A percentile compares a stretch with the other conserved stretches of the same genome.
phyloP scores from a whole-genome alignment of 257 asterid species.

The Leonotis leonurus region DNA sequence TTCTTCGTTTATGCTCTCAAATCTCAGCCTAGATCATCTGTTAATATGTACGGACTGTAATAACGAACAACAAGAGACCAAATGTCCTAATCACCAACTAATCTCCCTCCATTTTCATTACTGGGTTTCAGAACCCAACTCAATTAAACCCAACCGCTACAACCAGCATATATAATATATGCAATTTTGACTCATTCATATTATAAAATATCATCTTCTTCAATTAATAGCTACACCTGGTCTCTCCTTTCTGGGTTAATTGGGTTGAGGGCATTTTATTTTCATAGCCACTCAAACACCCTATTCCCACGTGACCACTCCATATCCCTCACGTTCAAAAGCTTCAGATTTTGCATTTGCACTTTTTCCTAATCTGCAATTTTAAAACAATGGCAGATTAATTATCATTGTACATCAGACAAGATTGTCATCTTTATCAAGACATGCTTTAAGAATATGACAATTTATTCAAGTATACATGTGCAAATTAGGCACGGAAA shows the following conservation, averaged over 20 bases:
- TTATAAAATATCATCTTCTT: conserved; percentile 21
- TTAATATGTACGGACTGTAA: conserved; percentile 46
- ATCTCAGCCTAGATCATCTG: too few relatives aligned
- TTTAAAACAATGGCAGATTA: not conserved
- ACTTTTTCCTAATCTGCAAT: conserved; percentile 18
- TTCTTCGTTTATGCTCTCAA: too few relatives aligned
- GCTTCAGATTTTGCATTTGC: conserved; percentile 15
- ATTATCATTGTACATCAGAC: conserved; percentile 7
- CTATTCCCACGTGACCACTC: conserved; percentile 40
- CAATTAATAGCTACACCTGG: conserved; percentile 30
- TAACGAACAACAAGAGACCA: conserved; percentile 18
- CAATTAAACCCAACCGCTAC: conserved; percentile 21
- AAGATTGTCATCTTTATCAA: conserved; percentile 5
- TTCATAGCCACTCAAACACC: conserved; percentile 54
- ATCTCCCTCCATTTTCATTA: conserved; percentile 13
- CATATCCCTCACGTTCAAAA: conserved; percentile 22
- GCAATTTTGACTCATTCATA: conserved; percentile 22
- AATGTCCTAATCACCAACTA: conserved; percentile 27
- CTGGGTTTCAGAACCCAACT: conserved; percentile 8
- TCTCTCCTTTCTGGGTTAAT: conserved; percentile 36
- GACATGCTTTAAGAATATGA: not conserved
- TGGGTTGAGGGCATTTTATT: conserved; percentile 49
- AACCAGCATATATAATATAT: too few relatives aligned
- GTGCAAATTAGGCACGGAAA: not conserved
- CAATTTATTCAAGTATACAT: not conserved